Conservation (phyloP, 2,329 filamentous ascomycete genomes). For the Stromatinia cepivora region DNA sequence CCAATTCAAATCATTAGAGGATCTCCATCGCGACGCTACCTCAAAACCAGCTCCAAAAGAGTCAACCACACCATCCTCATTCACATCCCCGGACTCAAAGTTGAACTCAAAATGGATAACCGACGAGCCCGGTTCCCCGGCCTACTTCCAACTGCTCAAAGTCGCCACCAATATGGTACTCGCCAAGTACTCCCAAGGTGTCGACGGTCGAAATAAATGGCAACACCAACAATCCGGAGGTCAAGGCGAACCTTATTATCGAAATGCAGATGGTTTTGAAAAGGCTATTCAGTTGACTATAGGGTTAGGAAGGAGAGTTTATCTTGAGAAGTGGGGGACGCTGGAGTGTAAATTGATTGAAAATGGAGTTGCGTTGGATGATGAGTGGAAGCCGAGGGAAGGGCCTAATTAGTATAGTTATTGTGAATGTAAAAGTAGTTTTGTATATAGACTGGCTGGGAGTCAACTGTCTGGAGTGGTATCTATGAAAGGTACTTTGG, state of each 20-base stretch:
- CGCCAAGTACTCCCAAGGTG: conserved; percentile 11
- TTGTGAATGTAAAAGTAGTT: neutral
- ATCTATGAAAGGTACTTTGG: neutral
- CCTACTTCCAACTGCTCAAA: conserved; percentile 38
- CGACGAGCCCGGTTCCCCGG: conserved; percentile 34
- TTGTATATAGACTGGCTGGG: neutral
- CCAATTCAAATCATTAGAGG: neutral
- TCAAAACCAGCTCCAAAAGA: neutral
- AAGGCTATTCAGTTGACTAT: conserved; percentile 49
- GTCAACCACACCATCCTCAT: neutral
- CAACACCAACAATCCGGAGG: conserved; percentile 54
- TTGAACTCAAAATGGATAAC: conserved; percentile 28
- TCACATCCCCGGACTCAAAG: neutral
- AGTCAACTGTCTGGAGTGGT: neutral
- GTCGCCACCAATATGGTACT: conserved; percentile 38
- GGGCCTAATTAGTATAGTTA: neutral
- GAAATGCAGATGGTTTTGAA: conserved; percentile 49
- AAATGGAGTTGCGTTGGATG: conserved; percentile 44
- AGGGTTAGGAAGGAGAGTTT: conserved; percentile 46
- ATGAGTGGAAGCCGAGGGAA: conserved; percentile 46
- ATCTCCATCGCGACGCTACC: neutral
- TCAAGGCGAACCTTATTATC: conserved; percentile 54
- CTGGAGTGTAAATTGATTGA: conserved; percentile 45
- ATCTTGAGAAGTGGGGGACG: conserved; percentile 50
- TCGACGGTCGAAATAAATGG: conserved; percentile 51